A percentile compares a stretch with the other conserved stretches of the same genome.
Conservation (phyloP, 1,284 basidiomycete genomes). For the Phylloboletellus chloephorus region DNA sequence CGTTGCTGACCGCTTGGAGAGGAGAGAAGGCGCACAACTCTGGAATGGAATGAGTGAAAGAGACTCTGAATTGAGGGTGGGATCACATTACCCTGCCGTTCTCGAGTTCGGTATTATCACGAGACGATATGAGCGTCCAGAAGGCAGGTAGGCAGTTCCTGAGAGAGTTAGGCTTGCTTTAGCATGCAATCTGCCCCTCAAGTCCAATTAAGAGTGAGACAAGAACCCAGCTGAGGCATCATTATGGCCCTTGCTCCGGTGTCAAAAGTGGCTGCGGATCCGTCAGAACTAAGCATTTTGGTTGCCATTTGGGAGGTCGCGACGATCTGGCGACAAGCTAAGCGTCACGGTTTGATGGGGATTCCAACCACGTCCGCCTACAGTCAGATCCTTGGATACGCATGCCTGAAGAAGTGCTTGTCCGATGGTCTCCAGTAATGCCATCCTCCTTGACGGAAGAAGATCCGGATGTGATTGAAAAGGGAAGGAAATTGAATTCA, state of each 20-base stretch:
- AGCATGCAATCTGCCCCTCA: constrained; percentile 7
- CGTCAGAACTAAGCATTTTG: constrained; percentile 58
- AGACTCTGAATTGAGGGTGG: constrained; percentile 13
- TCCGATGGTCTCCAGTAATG: constrained; percentile 49
- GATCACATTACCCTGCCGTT: constrained; percentile 28
- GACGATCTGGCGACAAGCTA: constrained; percentile 42
- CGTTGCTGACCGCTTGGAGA: constrained; percentile 22
- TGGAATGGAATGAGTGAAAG: constrained; percentile 18
- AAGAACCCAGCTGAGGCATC: constrained; percentile 56
- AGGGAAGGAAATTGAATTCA: constrained; percentile 62
- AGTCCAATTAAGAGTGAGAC: constrained; percentile 10
- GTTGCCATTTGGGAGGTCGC: constrained; percentile 65
- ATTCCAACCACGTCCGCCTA: constrained; percentile 29
- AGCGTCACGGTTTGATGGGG: constrained; percentile 1
- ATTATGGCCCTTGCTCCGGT: constrained; percentile 56
- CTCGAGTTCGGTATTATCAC: constrained; percentile 27
- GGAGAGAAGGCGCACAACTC: constrained; percentile 30
- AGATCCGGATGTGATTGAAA: constrained; percentile 47
- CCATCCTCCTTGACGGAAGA: constrained; percentile 34
- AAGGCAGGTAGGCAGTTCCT: constrained; percentile 35
- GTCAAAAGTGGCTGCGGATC: constrained; percentile 57
- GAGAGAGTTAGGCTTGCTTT: constrained; percentile 9
- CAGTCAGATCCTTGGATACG: constrained; percentile 47
- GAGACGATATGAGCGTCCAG: constrained; percentile 32
- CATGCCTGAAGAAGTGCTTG: constrained; percentile 47